Percentiles rank a stretch among this genome's conserved stretches.
phyloP scores from a whole-genome alignment of 2,329 filamentous ascomycete species.

The Sporothrix luriei region DNA sequence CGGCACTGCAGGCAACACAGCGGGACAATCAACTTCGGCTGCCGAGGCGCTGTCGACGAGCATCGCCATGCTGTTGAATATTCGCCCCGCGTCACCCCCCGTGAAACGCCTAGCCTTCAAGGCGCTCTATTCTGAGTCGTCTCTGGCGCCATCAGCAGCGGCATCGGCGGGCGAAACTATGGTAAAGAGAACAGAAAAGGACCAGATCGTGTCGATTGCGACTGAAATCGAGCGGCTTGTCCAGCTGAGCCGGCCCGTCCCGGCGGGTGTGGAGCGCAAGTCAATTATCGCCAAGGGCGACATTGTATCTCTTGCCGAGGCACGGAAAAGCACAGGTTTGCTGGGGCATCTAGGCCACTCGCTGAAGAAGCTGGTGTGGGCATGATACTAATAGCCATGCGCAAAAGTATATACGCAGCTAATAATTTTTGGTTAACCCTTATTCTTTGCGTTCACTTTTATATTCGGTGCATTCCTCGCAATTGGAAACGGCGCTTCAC shows the following conservation, averaged over 20 bases:
- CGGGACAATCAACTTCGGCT: constrained; percentile 22
- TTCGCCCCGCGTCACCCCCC: constrained; percentile 43
- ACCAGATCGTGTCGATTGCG: constrained; percentile 66
- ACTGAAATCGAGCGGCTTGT: constrained; percentile 74
- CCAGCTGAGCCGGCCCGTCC: constrained; percentile 51
- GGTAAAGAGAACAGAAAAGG: constrained; percentile 53
- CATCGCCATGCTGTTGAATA: constrained; percentile 50
- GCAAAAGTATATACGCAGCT: constrained; percentile 7
- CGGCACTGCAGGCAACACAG: constrained; percentile 31
- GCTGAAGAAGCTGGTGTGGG: constrained; percentile 93
- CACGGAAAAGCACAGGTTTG: constrained; percentile 81
- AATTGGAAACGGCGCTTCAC: neutral
- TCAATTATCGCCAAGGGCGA: constrained; percentile 61
- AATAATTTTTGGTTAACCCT: constrained; percentile 15
- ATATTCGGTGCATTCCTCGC: neutral
- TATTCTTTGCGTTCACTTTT: constrained; percentile 4
- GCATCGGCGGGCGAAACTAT: constrained; percentile 48
- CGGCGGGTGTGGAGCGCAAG: constrained; percentile 47
- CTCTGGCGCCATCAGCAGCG: constrained; percentile 41
- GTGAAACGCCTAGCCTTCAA: constrained; percentile 56
- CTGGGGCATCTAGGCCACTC: constrained; percentile 86
- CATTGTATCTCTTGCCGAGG: constrained; percentile 82
- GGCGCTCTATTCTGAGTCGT: constrained; percentile 57
- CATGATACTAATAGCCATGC: constrained; percentile 39
- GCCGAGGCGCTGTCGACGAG: constrained; percentile 39